Evolutionary conservation across 352 stramenopile species (phyloP).

Genomic region (Thalassiosira oceanica): DNA sequence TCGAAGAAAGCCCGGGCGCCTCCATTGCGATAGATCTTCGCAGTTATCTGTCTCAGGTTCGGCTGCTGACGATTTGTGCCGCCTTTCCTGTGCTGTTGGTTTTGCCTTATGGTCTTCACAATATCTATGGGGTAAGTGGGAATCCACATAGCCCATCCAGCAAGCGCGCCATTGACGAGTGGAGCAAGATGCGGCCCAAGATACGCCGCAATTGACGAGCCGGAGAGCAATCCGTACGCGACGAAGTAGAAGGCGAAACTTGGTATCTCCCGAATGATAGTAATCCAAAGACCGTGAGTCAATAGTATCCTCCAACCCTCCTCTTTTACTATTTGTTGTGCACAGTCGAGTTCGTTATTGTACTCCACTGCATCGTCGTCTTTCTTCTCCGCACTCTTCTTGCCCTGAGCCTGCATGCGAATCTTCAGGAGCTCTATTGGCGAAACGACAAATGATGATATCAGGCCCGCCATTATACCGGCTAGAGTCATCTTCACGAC

Average conservation of each 20-base stretch:
- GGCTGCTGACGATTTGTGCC: no score
- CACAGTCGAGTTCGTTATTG: slow-evolving; percentile 58
- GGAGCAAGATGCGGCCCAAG: slow-evolving; percentile 38
- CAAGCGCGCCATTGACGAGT: slow-evolving; percentile 52
- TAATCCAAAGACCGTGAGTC: slow-evolving; percentile 50
- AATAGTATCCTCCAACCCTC: slow-evolving; percentile 61
- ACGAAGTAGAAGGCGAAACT: slow-evolving; percentile 76
- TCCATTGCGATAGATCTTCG: slow-evolving; percentile 56
- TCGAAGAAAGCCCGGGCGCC: slow-evolving; percentile 66
- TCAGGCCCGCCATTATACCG: slow-evolving; percentile 41
- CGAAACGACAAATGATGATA: slow-evolving; percentile 62
- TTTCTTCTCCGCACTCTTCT: slow-evolving; percentile 23
- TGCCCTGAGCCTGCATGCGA: slow-evolving; percentile 64
- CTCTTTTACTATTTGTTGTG: slow-evolving; percentile 49
- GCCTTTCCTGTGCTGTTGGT: slow-evolving; percentile 16
- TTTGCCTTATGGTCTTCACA: slow-evolving; percentile 60
- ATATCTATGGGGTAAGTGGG: slow-evolving; percentile 77
- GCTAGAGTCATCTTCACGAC: slow-evolving; percentile 44
- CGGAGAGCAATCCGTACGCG: slow-evolving; percentile 70
- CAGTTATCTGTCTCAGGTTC: slow-evolving; percentile 37
- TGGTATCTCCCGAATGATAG: slow-evolving; percentile 55
- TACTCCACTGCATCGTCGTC: slow-evolving; percentile 35
- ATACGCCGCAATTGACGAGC: slow-evolving; percentile 30
- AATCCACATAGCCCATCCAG: slow-evolving; percentile 67
- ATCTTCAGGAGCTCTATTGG: slow-evolving; percentile 77